Base-by-base conservation (phyloP, 2,329 filamentous ascomycete genomes). In the Dactylellina leptospora region DNA sequence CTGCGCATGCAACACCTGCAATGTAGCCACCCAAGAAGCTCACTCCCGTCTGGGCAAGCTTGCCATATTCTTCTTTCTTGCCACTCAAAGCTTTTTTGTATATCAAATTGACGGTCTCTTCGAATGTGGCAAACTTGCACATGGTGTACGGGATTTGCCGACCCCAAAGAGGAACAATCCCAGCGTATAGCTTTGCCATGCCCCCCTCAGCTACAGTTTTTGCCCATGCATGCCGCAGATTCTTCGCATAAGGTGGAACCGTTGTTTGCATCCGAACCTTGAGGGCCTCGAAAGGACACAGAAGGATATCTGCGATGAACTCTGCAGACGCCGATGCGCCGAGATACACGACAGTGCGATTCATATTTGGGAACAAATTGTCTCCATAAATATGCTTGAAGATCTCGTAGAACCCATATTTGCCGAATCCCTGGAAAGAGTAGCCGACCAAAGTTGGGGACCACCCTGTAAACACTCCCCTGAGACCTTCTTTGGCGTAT, bases 81-180 rank as follows among this genome's bases (percentile, higher is more conserved):
- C 90, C 90, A 0, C 91, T 91, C 4, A 96, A 84, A 10, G 38
- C 66, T 33, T 86, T 83, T 50, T 83, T 82, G 80, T 96, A 96
- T 77, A 96, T 96, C 84, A 87, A 87, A 78, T 91, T 89, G 64
- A 96, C 92, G 70, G 93, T 92, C 18, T 89, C 92, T 82, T 96
- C 92, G 77, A 96, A 96, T 1, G 91, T 93, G 30, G 91, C 91
- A 79, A 96, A 96, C 84, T 96, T 95, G 87, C 91, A 92, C 89
- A 92, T 91, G 4, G 89, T 93, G 81, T 92, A 84, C 0, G 93
- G 92, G 77, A 96, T 96, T 82, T 73, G 59, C 38, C 92, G 87
- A 50, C 88, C 92, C 93, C 92, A 96, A 23, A 96, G 86, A 30
- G 92, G 93, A 78, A 95, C 93, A 18, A 96, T 82, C 53, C 92